Evolutionary conservation across 768 basidiomycete genomes (phyloP), one percentile per base, ranked within the genome.

Genomic region (Mycena filopes): DNA sequence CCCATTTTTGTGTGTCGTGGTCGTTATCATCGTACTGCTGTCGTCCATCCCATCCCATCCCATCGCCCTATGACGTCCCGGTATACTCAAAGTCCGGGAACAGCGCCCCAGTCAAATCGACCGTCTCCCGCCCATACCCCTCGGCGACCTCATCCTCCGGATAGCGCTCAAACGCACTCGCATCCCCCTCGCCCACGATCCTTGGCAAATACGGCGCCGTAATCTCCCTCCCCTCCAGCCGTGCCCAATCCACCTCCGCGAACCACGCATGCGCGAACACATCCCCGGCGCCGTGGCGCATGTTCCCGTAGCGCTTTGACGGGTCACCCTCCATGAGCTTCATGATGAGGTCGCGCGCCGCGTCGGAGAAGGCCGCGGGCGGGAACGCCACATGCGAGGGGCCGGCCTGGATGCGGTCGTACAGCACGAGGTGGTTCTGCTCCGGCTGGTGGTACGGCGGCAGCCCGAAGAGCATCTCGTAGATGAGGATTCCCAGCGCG

Each of bases 231-330:
- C 84, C 83, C 71, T 84, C 86, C 56, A 98, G 78, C 77, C 88
- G 90, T 50, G 85, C 85, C 96, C 96, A 98, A 68, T 95, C 91
- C 23, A 98, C 96, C 78, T 98, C 96, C 43, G 87, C 82, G 75
- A 98, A 98, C 96, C 96, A 99, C 3, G 87, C 86, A 75, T 98
- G 97, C 20, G 88, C 86, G 75, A 96, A 96, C 36, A 99, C 95
- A 76, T 99, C 97, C 31, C 89, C 90, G 8, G 91, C 92, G 21
- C 96, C 97, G 70, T 95, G 88, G 54, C 84, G 84, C 80, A 98
- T 74, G 79, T 98, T 99, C 0, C 97, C 97, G 68, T 94, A 91
- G 13, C 97, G 89, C 73, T 92, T 89, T 18, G 91, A 90, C 4
- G 96, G 89, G 73, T 99, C 94, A 40, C 87, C 81, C 66, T 96